Conservation (phyloP, 2,329 filamentous ascomycete species). For the Scedosporium boydii region DNA sequence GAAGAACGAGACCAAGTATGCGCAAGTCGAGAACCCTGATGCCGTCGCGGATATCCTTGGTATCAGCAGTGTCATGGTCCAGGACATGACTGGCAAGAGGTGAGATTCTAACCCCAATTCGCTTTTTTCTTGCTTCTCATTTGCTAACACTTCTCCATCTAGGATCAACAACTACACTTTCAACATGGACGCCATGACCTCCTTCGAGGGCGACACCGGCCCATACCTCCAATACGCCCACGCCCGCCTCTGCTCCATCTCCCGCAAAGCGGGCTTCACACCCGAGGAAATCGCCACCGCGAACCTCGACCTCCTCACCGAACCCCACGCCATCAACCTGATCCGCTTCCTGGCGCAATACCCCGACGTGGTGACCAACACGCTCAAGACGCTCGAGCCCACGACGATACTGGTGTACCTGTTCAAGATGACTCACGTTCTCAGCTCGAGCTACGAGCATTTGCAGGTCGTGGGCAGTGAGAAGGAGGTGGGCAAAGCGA, state of each 20-base stretch:
- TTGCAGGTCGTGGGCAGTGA: conserved; percentile 76
- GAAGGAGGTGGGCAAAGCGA: conserved; percentile 57
- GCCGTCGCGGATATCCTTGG: conserved; percentile 79
- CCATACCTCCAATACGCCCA: conserved; percentile 80
- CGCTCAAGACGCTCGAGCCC: conserved; percentile 75
- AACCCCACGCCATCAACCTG: conserved; percentile 63
- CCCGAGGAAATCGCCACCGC: conserved; percentile 51
- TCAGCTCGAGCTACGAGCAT: conserved; percentile 75
- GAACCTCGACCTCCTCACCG: conserved; percentile 58
- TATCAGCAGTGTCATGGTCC: conserved; percentile 93
- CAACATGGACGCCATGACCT: conserved; percentile 73
- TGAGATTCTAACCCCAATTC: conserved; percentile 6
- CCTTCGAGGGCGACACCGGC: conserved; percentile 77
- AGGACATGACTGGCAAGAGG: conserved; percentile 91
- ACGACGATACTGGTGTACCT: conserved; percentile 51
- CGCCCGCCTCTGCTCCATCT: conserved; percentile 59
- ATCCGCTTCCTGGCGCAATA: conserved; percentile 72
- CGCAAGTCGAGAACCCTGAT: conserved; percentile 75
- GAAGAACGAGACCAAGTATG: conserved; percentile 83
- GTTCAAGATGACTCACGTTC: conserved; percentile 76
- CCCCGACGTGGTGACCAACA: conserved; percentile 78
- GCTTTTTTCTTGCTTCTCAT: conserved; percentile 4
- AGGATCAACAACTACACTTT: conserved; percentile 61
- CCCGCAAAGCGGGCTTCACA: conserved; percentile 43
- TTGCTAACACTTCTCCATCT: neutral